Evolutionary conservation across 768 basidiomycete genomes (phyloP), one percentile per base, ranked within the genome.

Genomic region (Tulasnella sp.): DNA sequence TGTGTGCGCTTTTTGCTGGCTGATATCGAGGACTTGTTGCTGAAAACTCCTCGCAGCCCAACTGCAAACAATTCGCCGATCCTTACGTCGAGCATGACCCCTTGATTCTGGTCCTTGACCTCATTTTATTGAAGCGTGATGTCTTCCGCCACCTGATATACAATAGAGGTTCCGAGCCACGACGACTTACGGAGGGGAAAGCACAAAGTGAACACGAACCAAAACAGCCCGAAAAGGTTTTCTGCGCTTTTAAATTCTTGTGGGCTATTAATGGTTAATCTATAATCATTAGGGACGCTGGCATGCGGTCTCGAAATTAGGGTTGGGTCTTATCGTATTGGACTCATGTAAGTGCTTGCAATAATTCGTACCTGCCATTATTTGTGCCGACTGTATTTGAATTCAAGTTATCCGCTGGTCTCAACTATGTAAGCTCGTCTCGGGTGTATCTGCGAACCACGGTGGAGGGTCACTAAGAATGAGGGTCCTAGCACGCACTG

Each of bases 1-100:
- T 91, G 88, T 67, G 87, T 89, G 46, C 63, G 84, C 78, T 6
- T 48, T 19, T 11, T 29, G 11, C 11, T 6, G 23, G n/a, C 4
- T 35, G 6, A 7, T 6, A 36, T 3, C 15, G 21, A 6, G 2
- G 15, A 3, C 4, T 46, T n/a, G 2, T 21, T 9, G n/a, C 49
- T 43, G n/a, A 27, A 8, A 21, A 23, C 32, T 42, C 45, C 23
- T 37, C n/a, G 5, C 40, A 64, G 63, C 64, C 75, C 73, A n/a
- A 45, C 9, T 68, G 67, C 48, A 41, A 56, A 35, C 69, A 71
- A 25, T 88, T 90, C 64, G 86, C 82, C 0, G 89, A 92, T 68
- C 86, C 86, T 57, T 91, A 90, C 63, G 85, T 90, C 59, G 88
- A 92, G 66, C 83, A 90, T 60, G 86, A 90, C 66, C 70, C 74